Evolutionary conservation across 257 asterid species (phyloP).

Genomic region (Ilex asprella): DNA sequence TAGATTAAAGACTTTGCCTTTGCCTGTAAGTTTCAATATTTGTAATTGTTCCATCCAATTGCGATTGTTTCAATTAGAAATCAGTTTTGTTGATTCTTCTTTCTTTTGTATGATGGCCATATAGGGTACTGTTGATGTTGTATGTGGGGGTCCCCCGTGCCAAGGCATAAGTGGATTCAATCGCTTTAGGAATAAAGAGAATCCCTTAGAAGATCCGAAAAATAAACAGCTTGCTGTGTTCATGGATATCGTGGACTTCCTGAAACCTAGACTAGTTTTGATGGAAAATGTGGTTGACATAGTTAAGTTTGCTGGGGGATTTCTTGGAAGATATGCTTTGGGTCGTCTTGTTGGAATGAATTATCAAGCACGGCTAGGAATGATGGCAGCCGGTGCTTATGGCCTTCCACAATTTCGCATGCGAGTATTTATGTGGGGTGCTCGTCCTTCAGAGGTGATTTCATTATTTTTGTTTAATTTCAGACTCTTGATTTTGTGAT

Average conservation of each 20-base stretch:
- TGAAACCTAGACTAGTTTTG: slow-evolving; percentile 57
- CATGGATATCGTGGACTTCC: slow-evolving; percentile 54
- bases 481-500: neutral
- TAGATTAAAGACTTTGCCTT: slow-evolving; percentile 49
- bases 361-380: slow-evolving; percentile 70
- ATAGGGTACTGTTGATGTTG: slow-evolving; percentile 69
- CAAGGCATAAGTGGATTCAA: slow-evolving; percentile 93
- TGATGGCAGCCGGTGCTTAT: slow-evolving; percentile 87
- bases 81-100: neutral
- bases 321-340: slow-evolving; percentile 70
- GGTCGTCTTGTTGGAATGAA: slow-evolving; percentile 57
- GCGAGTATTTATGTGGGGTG: slow-evolving; percentile 85
- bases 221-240: slow-evolving; percentile 56
- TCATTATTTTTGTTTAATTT: neutral
- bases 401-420: slow-evolving; percentile 81
- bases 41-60: neutral
- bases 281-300: slow-evolving; percentile 93
- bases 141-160: slow-evolving; percentile 97
- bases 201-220: slow-evolving; percentile 57
- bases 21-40: slow-evolving; percentile 54
- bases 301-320: slow-evolving; percentile 50
- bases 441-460: slow-evolving; percentile 59
- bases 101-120: slow-evolving; percentile 1
- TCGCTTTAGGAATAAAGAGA: slow-evolving; percentile 40
- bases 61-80: neutral